Conservation (phyloP, 2,329 filamentous ascomycete genomes). For the Aspergillus sp. region DNA sequence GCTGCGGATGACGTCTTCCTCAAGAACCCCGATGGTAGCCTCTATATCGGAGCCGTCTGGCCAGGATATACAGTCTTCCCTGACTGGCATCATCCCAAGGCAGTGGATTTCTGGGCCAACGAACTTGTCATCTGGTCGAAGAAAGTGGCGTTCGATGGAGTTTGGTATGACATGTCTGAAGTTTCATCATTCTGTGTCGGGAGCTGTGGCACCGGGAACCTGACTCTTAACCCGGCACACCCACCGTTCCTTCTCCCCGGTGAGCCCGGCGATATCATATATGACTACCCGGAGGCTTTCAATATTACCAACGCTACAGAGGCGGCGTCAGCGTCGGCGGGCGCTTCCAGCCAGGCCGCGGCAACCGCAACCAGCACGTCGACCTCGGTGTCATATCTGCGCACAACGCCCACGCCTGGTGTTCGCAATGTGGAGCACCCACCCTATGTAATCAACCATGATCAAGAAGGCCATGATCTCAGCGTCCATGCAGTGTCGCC, state of each 20-base stretch:
- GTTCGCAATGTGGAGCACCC: constrained; percentile 70
- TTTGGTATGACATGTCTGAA: constrained; percentile 66
- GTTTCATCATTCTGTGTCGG: constrained; percentile 69
- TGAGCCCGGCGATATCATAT: constrained; percentile 61
- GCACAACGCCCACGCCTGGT: constrained; percentile 64
- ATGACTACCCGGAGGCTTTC: constrained; percentile 69
- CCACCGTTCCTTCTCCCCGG: constrained; percentile 67
- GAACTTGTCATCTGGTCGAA: constrained; percentile 56
- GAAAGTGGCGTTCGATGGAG: constrained; percentile 55
- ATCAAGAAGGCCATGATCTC: constrained; percentile 64
- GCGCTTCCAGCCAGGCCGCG: constrained; percentile 54
- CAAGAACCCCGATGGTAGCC: constrained; percentile 56
- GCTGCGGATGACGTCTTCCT: constrained; percentile 54
- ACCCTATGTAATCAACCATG: constrained; percentile 75
- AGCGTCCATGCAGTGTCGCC: constrained; percentile 72
- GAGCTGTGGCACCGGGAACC: constrained; percentile 67
- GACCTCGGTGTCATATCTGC: constrained; percentile 53
- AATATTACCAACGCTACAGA: constrained; percentile 69
- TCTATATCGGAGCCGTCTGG: constrained; percentile 59
- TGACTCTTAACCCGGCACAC: constrained; percentile 69
- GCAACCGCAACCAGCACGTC: constrained; percentile 34
- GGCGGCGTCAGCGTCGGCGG: constrained; percentile 60
- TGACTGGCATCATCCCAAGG: constrained; percentile 62
- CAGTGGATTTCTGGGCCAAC: constrained; percentile 62
- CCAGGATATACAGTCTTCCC: constrained; percentile 63